These are phyloP conservation scores for Kodamaea alishanica DNA, from an alignment of 1,139 yeast species.

Conservation along the genomic window DNA sequence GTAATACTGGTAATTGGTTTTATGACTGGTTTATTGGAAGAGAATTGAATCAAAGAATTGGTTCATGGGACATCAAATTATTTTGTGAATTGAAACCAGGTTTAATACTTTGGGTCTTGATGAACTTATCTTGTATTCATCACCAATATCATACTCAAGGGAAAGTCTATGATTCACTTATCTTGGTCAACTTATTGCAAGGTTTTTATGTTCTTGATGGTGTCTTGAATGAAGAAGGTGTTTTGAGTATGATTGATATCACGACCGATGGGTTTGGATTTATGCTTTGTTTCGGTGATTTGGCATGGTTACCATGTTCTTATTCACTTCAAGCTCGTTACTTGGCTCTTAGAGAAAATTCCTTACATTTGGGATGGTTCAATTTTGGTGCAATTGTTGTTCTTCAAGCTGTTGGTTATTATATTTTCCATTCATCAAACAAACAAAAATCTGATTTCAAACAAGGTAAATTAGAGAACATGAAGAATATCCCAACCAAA, in stretches of 20 bases:
- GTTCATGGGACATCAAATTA: conserved; percentile 79
- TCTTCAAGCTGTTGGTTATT: conserved; percentile 60
- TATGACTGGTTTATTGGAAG: conserved; percentile 98
- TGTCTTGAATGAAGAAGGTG: conserved; percentile 84
- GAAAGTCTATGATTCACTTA: conserved; percentile 63
- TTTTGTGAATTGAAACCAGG: conserved; percentile 97
- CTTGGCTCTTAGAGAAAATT: conserved; percentile 55
- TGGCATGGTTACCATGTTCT: conserved; percentile 91
- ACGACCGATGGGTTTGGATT: conserved; percentile 97
- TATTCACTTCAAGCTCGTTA: conserved; percentile 85
- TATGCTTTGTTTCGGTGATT: conserved; percentile 92
- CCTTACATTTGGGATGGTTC: conserved; percentile 51
- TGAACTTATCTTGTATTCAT: conserved; percentile 77
- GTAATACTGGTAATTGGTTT: conserved; percentile 70
- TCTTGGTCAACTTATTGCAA: conserved; percentile 67
- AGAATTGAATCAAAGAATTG: conserved; percentile 88
- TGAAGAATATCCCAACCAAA: conserved; percentile 63
- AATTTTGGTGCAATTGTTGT: conserved; percentile 35
- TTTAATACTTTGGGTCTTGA: conserved; percentile 75
- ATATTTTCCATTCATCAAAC: conserved; percentile 80
- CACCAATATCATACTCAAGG: conserved; percentile 69
- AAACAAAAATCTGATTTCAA: conserved; percentile 82
- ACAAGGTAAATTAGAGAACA: conserved; percentile 63
- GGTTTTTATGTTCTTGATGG: conserved; percentile 87
- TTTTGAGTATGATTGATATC: conserved; percentile 89